A percentile compares a stretch with the other conserved stretches of the same genome.
phyloP scores from a whole-genome alignment of 2,329 filamentous ascomycete species.

The Sporothrix curviconia region DNA sequence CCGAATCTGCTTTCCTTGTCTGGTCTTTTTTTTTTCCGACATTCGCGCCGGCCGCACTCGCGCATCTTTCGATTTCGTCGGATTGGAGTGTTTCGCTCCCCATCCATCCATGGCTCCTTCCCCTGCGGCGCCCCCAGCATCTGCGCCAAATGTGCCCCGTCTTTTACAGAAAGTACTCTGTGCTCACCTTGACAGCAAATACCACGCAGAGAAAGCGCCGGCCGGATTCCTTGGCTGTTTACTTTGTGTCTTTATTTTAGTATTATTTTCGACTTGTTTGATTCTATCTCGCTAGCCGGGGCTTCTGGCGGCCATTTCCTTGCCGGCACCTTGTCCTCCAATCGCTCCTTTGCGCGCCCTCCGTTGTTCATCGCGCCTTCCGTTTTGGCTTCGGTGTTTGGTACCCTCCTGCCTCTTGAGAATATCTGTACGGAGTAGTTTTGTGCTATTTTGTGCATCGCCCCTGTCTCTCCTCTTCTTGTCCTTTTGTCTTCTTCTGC shows the following conservation, averaged over 20 bases:
- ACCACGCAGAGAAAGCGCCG: no score
- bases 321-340: background rate
- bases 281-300: background rate
- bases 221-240: no score
- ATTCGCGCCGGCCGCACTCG: constrained; percentile 2
- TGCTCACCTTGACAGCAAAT: no score
- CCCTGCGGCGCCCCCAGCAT: no score
- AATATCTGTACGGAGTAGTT: no score
- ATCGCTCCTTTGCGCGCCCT: background rate
- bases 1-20: constrained; percentile 7
- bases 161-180: no score
- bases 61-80: constrained; percentile 2
- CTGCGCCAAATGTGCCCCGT: no score
- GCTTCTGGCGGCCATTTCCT: background rate
- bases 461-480: background rate
- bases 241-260: no score
- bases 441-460: background rate
- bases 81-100: background rate
- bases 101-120: background rate
- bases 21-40: constrained; percentile 6
- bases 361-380: background rate
- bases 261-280: no score
- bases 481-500: background rate
- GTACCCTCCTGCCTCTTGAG: no score
- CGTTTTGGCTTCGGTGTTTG: background rate